Conservation (phyloP, 2,329 filamentous ascomycete species). For the Beauveria rudraprayagi region DNA sequence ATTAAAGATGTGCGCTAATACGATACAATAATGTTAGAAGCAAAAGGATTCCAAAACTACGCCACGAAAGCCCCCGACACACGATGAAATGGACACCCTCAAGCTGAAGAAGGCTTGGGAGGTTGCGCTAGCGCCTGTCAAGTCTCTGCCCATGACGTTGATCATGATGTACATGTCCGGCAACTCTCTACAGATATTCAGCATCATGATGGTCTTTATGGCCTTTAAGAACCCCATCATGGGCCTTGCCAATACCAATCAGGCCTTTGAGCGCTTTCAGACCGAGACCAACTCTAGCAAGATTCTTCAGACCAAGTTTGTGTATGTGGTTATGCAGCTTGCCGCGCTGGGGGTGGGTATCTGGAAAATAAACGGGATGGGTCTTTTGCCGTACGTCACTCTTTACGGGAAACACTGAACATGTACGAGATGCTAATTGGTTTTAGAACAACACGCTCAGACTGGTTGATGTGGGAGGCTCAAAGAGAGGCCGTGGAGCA, state of each 20-base stretch:
- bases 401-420: slow-evolving; percentile 12
- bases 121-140: slow-evolving; percentile 84
- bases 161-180: slow-evolving; percentile 99
- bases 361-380: slow-evolving; percentile 97
- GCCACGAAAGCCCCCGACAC: slow-evolving; percentile 58
- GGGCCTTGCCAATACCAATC: slow-evolving; percentile 73
- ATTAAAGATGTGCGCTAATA: slow-evolving; percentile 6
- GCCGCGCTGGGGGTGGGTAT: slow-evolving; percentile 76
- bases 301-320: slow-evolving; percentile 74
- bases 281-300: slow-evolving; percentile 66
- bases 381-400: slow-evolving; percentile 70
- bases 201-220: slow-evolving; percentile 99
- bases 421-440: not conserved
- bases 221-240: slow-evolving; percentile 93
- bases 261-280: slow-evolving; percentile 86
- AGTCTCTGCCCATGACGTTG: slow-evolving; percentile 93
- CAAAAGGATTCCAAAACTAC: slow-evolving; percentile 42
- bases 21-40: slow-evolving; percentile 29
- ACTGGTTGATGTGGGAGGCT: slow-evolving; percentile 95
- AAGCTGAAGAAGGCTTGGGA: slow-evolving; percentile 99
- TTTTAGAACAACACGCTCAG: slow-evolving; percentile 78
- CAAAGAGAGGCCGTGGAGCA: slow-evolving; percentile 61
- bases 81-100: slow-evolving; percentile 85
- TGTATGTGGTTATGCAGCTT: slow-evolving; percentile 82
- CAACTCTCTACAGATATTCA: slow-evolving; percentile 96